These are phyloP conservation scores for Cercospora janseana DNA, from an alignment of 2,329 filamentous ascomycete genomes.

Conservation along the genomic window DNA sequence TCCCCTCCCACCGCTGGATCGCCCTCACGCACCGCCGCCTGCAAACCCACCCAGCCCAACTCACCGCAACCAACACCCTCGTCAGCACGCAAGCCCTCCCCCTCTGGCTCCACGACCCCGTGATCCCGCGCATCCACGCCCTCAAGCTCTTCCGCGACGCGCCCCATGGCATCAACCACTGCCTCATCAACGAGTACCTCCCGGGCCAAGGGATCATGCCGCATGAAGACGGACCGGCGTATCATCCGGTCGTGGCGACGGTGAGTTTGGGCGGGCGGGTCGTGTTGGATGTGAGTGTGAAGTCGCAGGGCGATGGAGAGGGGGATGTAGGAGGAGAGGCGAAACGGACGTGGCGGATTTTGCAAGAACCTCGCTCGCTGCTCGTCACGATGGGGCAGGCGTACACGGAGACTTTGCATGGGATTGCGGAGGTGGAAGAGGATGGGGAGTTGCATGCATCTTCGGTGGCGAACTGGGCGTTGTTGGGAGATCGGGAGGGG, in stretches of 20 bases:
- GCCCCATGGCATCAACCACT: constrained; percentile 84
- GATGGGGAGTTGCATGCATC: constrained; percentile 63
- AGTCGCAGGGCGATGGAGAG: constrained; percentile 46
- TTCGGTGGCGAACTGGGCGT: constrained; percentile 67
- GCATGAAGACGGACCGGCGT: constrained; percentile 88
- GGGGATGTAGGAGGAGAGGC: constrained; percentile 45
- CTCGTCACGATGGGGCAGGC: constrained; percentile 68
- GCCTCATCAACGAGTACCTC: constrained; percentile 88
- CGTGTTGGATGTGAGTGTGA: constrained; percentile 69
- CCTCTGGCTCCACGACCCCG: constrained; percentile 67
- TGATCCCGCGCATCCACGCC: constrained; percentile 58
- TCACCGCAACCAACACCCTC: constrained; percentile 71
- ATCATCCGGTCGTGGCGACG: constrained; percentile 84
- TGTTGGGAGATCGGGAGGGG: constrained; percentile 53
- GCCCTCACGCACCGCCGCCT: constrained; percentile 83
- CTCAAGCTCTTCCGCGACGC: constrained; percentile 59
- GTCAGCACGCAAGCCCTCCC: constrained; percentile 70
- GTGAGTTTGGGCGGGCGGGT: constrained; percentile 77
- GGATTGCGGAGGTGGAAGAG: constrained; percentile 63
- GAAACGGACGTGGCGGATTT: constrained; percentile 52
- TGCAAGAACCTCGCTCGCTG: constrained; percentile 81
- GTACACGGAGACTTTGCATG: constrained; percentile 71
- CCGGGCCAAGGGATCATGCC: constrained; percentile 94
- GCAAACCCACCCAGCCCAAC: constrained; percentile 83
- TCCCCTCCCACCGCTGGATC: constrained; percentile 67